Base-by-base conservation (phyloP, 441 rosid species). In the Aquilaria agallochum region DNA sequence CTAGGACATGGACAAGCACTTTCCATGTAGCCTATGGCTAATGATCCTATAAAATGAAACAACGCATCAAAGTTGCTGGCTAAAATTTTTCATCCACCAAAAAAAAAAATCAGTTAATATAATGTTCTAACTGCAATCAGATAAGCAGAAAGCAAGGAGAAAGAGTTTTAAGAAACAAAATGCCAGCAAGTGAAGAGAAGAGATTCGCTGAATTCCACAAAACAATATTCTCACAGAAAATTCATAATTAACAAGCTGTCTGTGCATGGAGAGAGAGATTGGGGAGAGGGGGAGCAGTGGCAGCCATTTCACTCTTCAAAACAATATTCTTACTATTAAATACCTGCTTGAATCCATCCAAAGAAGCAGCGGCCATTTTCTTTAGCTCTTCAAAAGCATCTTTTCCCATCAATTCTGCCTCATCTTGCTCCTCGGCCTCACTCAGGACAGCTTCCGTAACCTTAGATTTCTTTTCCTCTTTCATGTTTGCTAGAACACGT, bases 301-400 rank as follows among this genome's bases (percentile, higher is more conserved):
- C 56, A 65, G 5, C 27, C 27, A 50, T 49, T 15, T 33, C 44
- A 2, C 34, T 15, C 7, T 40, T 40, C 45, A 40, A 8, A 40
- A 40, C 2, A 40, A 40, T 5, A 40, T 5, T 5, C 9, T 50
- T 48, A 58, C 30, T 33, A 11, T 56, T 20, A 20, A 20, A 56
- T 72, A 84, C 96, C 92, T 66, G 71, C 64, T 50, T 70, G 54
- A 84, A 67, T 46, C 72, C 72, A 60, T 64, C 82, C 61, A 73
- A 52, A 65, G 92, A 84, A 36, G 83, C 58, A 57, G 92, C 79
- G 48, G 96, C 98, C 81, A 91, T 64, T 83, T 81, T 89, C 81
- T 93, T 96, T 54, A 89, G 96, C 82, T 93, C 97, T 54, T 83
- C 83, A 72, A 96, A 93, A 58, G 97, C 98, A 72, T 90, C 96